phyloP scores from a whole-genome alignment of 1,284 basidiomycete species.

The Puccinia horiana region DNA sequence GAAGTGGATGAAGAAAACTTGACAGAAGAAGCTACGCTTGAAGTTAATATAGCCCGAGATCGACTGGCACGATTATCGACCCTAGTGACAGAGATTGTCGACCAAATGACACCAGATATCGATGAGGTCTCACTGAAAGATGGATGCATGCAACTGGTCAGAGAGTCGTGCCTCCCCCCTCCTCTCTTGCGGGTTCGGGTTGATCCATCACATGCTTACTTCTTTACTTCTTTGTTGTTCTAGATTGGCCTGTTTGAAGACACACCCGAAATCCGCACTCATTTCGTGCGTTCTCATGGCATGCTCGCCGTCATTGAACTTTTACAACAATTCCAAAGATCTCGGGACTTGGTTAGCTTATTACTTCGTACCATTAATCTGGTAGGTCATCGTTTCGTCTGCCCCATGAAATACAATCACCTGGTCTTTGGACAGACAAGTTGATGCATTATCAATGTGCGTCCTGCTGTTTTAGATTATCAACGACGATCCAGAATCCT shows the following conservation, averaged over 20 bases:
- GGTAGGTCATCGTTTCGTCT: slow-evolving; percentile 62
- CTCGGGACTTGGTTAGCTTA: slow-evolving; percentile 78
- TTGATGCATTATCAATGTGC: neutral
- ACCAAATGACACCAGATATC: slow-evolving; percentile 76
- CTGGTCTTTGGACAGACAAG: neutral
- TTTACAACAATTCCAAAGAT: slow-evolving; percentile 71
- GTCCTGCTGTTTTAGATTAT: slow-evolving; percentile 69
- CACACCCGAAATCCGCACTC: slow-evolving; percentile 81
- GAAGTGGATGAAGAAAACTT: slow-evolving; percentile 65
- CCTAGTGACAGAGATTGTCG: slow-evolving; percentile 78
- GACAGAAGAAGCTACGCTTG: slow-evolving; percentile 63
- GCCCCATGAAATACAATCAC: too few relatives aligned
- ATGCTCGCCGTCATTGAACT: slow-evolving; percentile 92
- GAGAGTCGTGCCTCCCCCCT: slow-evolving; percentile 53
- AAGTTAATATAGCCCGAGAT: slow-evolving; percentile 83
- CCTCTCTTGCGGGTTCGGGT: neutral
- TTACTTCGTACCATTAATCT: slow-evolving; percentile 85
- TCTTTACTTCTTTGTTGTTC: neutral
- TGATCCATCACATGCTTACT: slow-evolving; percentile 27
- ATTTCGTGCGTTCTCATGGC: slow-evolving; percentile 87
- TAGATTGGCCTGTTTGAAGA: slow-evolving; percentile 77
- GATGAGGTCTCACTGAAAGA: slow-evolving; percentile 77
- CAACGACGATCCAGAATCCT: slow-evolving; percentile 75
- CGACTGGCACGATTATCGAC: slow-evolving; percentile 82
- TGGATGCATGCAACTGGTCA: slow-evolving; percentile 81